Percentiles rank a stretch among this genome's conserved stretches.
These are phyloP conservation scores for Candida coleopterorum DNA, from an alignment of 805 yeast species.

Conservation along the genomic window DNA sequence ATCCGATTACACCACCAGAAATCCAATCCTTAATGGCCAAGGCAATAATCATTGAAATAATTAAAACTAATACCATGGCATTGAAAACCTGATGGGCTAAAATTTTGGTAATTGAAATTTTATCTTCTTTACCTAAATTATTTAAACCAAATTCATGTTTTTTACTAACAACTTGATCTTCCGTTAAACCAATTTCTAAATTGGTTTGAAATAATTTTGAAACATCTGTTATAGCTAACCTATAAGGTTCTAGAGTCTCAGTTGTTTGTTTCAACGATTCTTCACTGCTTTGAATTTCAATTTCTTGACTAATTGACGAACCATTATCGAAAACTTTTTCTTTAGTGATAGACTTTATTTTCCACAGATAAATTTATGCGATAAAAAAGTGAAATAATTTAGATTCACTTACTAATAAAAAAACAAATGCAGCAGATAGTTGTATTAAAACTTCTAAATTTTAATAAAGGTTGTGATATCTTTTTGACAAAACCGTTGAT, in stretches of 20 bases:
- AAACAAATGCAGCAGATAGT: too few relatives aligned
- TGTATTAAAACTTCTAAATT: too few relatives aligned
- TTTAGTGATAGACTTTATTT: slow-evolving; percentile 4
- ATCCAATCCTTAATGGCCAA: slow-evolving; percentile 75
- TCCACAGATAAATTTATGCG: slow-evolving; percentile 1
- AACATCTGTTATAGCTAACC: slow-evolving; percentile 14
- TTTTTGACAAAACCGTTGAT: too few relatives aligned
- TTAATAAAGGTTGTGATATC: too few relatives aligned
- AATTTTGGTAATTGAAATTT: slow-evolving; percentile 50
- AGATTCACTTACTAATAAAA: slow-evolving; percentile 1
- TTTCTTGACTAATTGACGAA: slow-evolving; percentile 8
- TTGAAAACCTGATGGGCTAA: slow-evolving; percentile 64
- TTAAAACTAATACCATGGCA: slow-evolving; percentile 72
- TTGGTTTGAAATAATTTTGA: slow-evolving; percentile 13
- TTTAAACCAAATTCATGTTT: slow-evolving; percentile 50
- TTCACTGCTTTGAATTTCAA: slow-evolving; percentile 12
- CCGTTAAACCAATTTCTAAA: slow-evolving; percentile 16
- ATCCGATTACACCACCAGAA: slow-evolving; percentile 75
- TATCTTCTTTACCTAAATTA: slow-evolving; percentile 54
- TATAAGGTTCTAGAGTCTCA: slow-evolving; percentile 12
- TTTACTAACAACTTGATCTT: slow-evolving; percentile 13
- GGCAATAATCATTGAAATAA: slow-evolving; percentile 66
- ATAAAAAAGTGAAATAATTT: slow-evolving; percentile 1
- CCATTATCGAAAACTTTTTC: slow-evolving; percentile 6
- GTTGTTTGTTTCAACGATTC: slow-evolving; percentile 7